Percentiles rank a stretch among this genome's conserved stretches.
phyloP scores from a whole-genome alignment of 176 grass and related monocot species.

The Eragrostis curvula region DNA sequence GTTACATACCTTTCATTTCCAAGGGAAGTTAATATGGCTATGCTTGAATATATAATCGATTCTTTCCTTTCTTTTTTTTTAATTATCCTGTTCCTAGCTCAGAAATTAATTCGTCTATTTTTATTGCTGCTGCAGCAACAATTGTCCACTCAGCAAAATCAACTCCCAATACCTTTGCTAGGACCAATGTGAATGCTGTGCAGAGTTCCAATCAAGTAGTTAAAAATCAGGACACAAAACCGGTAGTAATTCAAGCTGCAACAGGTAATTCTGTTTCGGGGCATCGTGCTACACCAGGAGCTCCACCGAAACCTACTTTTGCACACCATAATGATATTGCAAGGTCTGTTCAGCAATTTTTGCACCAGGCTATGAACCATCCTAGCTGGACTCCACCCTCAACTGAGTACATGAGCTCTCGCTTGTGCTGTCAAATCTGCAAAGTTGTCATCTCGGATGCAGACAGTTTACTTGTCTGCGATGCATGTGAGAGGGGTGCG shows the following conservation, averaged over 20 bases:
- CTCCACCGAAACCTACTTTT: constrained; percentile 61
- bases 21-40: background rate
- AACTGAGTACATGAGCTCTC: constrained; percentile 82
- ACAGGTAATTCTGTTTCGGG: constrained; percentile 52
- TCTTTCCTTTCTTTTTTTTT: constrained; percentile 28
- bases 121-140: constrained; percentile 35
- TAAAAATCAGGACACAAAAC: constrained; percentile 60
- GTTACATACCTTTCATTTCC: background rate
- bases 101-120: constrained; percentile 42
- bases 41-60: constrained; percentile 14
- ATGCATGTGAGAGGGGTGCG: constrained; percentile 93
- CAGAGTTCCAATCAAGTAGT: constrained; percentile 48
- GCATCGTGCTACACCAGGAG: constrained; percentile 63
- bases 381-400: constrained; percentile 89
- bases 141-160: constrained; percentile 53
- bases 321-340: constrained; percentile 75
- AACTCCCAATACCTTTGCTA: constrained; percentile 49
- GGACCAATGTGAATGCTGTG: constrained; percentile 46
- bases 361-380: constrained; percentile 57
- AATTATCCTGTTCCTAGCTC: constrained; percentile 22
- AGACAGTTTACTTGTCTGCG: constrained; percentile 92
- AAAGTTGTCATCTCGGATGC: constrained; percentile 72
- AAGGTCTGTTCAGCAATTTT: constrained; percentile 67
- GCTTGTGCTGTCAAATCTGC: constrained; percentile 85
- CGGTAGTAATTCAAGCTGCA: constrained; percentile 43